Conservation (phyloP, 208 protist genomes). For the Hexamita inflata region DNA sequence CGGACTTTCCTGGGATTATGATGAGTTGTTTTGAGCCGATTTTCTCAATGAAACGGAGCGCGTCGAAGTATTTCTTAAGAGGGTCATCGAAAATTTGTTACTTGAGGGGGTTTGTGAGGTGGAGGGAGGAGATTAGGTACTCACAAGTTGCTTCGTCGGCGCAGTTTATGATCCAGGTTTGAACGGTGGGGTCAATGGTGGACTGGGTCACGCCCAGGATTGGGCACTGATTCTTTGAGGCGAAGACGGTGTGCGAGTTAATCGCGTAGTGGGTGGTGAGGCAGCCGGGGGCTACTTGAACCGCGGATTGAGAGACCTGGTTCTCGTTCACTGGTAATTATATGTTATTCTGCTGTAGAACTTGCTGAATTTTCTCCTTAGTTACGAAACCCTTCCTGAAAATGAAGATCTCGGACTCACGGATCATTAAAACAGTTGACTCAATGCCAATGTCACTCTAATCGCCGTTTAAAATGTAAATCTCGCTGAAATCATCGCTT, state of each 20-base stretch:
- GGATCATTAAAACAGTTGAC: conserved; percentile 25
- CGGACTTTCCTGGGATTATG: not conserved
- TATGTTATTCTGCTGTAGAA: not conserved
- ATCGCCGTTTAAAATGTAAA: conserved; percentile 30
- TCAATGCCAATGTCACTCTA: conserved; percentile 30
- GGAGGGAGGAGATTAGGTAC: not conserved
- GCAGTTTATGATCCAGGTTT: not conserved
- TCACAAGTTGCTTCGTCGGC: not conserved
- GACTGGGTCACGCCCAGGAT: not conserved
- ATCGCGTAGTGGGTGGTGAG: not conserved
- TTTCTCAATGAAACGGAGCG: not conserved
- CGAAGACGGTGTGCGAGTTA: not conserved
- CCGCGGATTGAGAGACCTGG: not conserved
- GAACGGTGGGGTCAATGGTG: not conserved
- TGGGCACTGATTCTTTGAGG: not conserved
- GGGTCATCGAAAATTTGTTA: not conserved
- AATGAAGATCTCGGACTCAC: not conserved
- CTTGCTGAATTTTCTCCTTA: not conserved
- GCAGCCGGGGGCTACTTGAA: not conserved
- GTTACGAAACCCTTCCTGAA: not conserved
- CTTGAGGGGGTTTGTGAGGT: not conserved
- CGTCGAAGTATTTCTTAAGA: not conserved
- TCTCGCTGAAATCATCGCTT: conserved; percentile 5
- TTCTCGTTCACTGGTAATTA: no score
- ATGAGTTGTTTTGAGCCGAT: not conserved